These are phyloP conservation scores for Alisma plantagoaquatica DNA, from an alignment of 106 monocot species.

Conservation along the genomic window DNA sequence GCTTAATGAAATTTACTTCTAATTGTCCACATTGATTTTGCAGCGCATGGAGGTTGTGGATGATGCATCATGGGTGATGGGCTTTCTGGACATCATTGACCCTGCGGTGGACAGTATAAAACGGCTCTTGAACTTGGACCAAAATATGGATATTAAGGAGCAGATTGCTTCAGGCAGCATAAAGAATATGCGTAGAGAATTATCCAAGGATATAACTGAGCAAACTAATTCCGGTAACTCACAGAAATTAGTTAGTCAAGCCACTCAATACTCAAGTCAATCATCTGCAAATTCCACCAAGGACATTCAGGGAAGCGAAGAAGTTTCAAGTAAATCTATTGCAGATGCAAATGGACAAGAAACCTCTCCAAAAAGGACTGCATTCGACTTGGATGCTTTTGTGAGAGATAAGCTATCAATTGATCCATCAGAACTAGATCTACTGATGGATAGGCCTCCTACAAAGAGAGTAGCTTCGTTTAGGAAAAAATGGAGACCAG, in stretches of 20 bases:
- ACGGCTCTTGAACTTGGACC: slow-evolving; percentile 47
- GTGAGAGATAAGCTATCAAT: slow-evolving; percentile 52
- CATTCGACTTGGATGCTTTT: slow-evolving; percentile 82
- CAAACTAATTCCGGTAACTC: slow-evolving; percentile 19
- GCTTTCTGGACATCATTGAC: slow-evolving; percentile 83
- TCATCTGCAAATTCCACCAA: background rate
- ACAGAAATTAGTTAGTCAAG: slow-evolving; percentile 4
- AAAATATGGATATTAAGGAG: slow-evolving; percentile 23
- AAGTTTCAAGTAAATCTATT: background rate
- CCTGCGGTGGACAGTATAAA: slow-evolving; percentile 82
- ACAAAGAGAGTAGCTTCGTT: slow-evolving; percentile 13
- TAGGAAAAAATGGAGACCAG: slow-evolving; percentile 33
- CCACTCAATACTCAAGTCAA: slow-evolving; percentile 4
- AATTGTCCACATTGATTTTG: too few relatives aligned
- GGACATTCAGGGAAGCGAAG: background rate
- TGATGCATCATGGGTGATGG: slow-evolving; percentile 90
- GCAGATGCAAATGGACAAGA: background rate
- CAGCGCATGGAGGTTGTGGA: slow-evolving; percentile 96
- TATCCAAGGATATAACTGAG: slow-evolving; percentile 14
- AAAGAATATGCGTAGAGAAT: slow-evolving; percentile 5
- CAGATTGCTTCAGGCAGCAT: slow-evolving; percentile 20
- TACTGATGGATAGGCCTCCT: slow-evolving; percentile 19
- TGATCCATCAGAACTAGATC: slow-evolving; percentile 47
- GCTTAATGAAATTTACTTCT: background rate
- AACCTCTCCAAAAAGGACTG: background rate